These are phyloP conservation scores for Trichosanthes cucumerina DNA, from an alignment of 306 rosid genomes.

Conservation along the genomic window DNA sequence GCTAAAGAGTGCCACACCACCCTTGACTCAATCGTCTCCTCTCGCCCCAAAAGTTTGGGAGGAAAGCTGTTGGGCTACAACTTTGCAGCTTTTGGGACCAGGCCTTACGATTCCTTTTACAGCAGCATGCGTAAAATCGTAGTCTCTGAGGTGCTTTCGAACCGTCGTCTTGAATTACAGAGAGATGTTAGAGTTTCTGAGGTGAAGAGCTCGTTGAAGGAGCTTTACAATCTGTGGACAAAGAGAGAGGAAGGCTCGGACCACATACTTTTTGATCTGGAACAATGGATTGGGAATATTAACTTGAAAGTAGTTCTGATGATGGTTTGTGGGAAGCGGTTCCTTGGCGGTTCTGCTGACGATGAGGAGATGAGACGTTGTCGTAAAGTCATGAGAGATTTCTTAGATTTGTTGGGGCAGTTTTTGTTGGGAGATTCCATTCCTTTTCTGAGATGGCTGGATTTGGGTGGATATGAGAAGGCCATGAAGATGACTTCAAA, in stretches of 20 bases:
- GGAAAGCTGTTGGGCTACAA: constrained; percentile 22
- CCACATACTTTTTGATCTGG: constrained; percentile 16
- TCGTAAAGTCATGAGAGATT: constrained; percentile 13
- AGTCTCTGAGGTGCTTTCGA: constrained; percentile 27
- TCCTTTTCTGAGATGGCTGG: constrained; percentile 35
- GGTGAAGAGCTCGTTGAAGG: constrained; percentile 15
- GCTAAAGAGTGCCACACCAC: constrained; percentile 36
- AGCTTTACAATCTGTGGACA: constrained; percentile 17
- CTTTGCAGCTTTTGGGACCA: constrained; percentile 26
- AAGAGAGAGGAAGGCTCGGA: constrained; percentile 19
- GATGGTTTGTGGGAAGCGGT: constrained; percentile 30
- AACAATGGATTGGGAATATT: constrained; percentile 25
- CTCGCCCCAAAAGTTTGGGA: constrained; percentile 16
- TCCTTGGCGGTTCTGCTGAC: neutral
- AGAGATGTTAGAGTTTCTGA: constrained; percentile 22
- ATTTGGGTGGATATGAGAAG: constrained; percentile 43
- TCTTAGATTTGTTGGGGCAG: constrained; percentile 19
- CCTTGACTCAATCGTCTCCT: constrained; percentile 17
- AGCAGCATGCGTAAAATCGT: constrained; percentile 30
- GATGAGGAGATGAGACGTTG: constrained; percentile 1
- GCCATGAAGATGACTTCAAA: constrained; percentile 23
- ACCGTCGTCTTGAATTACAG: constrained; percentile 21
- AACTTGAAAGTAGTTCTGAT: constrained; percentile 28
- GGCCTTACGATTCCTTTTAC: constrained; percentile 25
- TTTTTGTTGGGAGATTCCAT: constrained; percentile 26